These are phyloP conservation scores for Bassia scoparia DNA, from an alignment of 148 eudicot genomes.

Conservation along the genomic window DNA sequence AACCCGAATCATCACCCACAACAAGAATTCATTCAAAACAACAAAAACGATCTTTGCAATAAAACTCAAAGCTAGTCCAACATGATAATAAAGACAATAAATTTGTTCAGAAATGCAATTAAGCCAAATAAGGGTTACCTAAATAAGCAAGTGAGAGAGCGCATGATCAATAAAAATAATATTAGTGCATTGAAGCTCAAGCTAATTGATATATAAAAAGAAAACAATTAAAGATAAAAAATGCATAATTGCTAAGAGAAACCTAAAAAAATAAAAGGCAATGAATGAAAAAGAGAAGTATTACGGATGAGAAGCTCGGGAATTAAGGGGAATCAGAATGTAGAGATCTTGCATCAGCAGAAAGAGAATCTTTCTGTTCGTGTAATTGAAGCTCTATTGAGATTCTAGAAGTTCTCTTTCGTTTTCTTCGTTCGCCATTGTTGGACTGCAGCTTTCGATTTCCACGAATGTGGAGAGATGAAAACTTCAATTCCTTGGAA, in stretches of 20 bases:
- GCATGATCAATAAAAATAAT: too few relatives aligned
- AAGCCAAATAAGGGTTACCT: too few relatives aligned
- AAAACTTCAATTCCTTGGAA: too few relatives aligned
- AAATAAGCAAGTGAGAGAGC: too few relatives aligned
- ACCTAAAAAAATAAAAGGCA: not conserved
- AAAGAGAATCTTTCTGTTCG: slow-evolving; percentile 62
- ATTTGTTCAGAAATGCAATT: too few relatives aligned
- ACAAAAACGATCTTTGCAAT: too few relatives aligned
- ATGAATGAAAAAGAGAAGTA: not conserved
- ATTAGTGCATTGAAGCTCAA: not conserved
- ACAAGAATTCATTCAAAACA: not conserved
- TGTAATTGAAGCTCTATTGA: slow-evolving; percentile 69
- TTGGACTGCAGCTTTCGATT: too few relatives aligned
- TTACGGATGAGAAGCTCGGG: slow-evolving; percentile 60
- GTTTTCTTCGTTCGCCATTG: slow-evolving; percentile 66
- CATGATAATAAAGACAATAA: too few relatives aligned
- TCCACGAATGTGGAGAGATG: too few relatives aligned
- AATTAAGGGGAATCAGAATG: slow-evolving; percentile 51
- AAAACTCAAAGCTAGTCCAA: too few relatives aligned
- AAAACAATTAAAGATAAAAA: not conserved
- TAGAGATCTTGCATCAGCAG: slow-evolving; percentile 52
- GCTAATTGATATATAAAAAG: not conserved
- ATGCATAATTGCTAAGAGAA: not conserved
- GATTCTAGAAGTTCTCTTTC: slow-evolving; percentile 58
- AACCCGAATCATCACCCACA: not conserved